phyloP scores from a whole-genome alignment of 1,284 basidiomycete genomes.

The Ceratobasidium sp. region DNA sequence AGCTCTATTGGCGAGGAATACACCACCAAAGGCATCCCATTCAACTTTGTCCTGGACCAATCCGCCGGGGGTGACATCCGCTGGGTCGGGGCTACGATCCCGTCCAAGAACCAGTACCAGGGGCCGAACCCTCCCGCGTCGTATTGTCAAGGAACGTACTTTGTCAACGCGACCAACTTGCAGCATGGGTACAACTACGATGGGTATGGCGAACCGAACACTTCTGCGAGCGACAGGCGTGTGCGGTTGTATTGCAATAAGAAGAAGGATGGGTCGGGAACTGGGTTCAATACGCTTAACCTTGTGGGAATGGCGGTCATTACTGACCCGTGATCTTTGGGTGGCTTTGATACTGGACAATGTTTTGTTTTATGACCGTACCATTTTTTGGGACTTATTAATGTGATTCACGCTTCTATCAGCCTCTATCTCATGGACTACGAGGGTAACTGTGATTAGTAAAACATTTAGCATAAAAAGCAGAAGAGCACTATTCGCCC shows the following conservation, averaged over 20 bases:
- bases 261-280: neutral
- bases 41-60: constrained; percentile 10
- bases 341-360: no score
- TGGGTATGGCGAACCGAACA: neutral
- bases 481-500: no score
- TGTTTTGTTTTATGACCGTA: no score
- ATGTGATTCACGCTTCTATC: no score
- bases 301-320: no score
- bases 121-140: neutral
- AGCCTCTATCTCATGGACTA: no score
- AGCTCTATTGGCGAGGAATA: neutral
- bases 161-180: constrained; percentile 22
- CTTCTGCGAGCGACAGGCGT: neutral
- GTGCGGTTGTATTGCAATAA: neutral
- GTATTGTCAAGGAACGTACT: neutral
- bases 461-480: no score
- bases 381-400: no score
- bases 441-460: no score
- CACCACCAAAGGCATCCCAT: neutral
- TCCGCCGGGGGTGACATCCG: constrained; percentile 9
- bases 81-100: neutral
- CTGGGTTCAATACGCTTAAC: neutral
- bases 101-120: neutral
- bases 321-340: no score
- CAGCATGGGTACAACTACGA: neutral